Evolutionary conservation across 31 red algal genomes (phyloP).

Genomic region (Odonthalia washingtoniensis): DNA sequence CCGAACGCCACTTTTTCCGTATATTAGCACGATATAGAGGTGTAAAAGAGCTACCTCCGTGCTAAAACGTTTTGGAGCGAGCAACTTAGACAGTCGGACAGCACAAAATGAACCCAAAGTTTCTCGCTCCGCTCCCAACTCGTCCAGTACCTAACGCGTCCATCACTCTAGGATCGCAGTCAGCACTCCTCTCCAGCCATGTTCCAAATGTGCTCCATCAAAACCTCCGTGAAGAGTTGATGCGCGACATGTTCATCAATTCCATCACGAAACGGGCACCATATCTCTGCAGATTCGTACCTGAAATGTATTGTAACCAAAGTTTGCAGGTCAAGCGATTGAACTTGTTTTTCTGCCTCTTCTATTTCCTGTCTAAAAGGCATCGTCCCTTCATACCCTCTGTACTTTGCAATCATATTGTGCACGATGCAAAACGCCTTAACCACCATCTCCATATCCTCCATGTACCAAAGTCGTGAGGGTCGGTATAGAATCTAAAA

Average conservation of each 20-base stretch:
- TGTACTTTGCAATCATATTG: conserved; percentile 43
- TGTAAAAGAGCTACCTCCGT: no score
- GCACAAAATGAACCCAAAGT: no score
- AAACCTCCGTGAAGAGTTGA: not conserved
- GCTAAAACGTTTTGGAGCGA: no score
- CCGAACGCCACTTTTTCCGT: no score
- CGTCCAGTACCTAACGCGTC: no score
- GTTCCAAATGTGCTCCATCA: conserved; percentile 19
- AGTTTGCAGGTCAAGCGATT: not conserved
- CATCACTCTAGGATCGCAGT: no score
- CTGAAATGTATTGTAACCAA: not conserved
- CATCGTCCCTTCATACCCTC: conserved; percentile 15
- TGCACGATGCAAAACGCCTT: conserved; percentile 41
- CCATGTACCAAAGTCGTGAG: not conserved
- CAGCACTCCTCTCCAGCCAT: not conserved
- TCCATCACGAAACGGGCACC: not conserved
- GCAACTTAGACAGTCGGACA: no score
- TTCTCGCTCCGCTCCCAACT: no score
- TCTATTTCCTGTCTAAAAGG: conserved; percentile 20
- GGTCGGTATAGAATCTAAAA: conserved; percentile 34
- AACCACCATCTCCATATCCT: conserved; percentile 23
- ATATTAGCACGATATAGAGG: no score
- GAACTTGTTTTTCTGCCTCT: not conserved
- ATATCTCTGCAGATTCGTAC: not conserved
- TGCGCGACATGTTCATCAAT: not conserved